These are phyloP conservation scores for Davidsoniella neocaledoniae DNA, from an alignment of 2,329 filamentous ascomycete species.

Conservation along the genomic window DNA sequence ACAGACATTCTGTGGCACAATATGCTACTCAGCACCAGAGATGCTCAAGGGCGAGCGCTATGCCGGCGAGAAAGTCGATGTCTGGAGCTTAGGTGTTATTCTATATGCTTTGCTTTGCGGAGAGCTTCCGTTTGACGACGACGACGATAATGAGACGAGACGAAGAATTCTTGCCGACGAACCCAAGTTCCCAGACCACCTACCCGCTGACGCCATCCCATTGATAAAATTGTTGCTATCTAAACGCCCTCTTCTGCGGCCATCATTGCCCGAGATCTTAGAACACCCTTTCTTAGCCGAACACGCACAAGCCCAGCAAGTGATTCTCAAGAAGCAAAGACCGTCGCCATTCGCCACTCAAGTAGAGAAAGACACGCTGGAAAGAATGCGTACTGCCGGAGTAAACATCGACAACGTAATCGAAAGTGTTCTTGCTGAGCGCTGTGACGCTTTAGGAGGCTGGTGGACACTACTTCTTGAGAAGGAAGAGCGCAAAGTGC, in stretches of 20 bases:
- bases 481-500: slow-evolving; percentile 82
- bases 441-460: slow-evolving; percentile 77
- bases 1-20: slow-evolving; percentile 93
- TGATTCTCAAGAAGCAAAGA: slow-evolving; percentile 68
- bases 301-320: slow-evolving; percentile 73
- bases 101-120: slow-evolving; percentile 68
- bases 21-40: slow-evolving; percentile 94
- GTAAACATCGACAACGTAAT: slow-evolving; percentile 91
- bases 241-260: slow-evolving; percentile 72
- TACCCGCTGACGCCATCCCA: slow-evolving; percentile 61
- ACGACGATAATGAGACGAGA: slow-evolving; percentile 79
- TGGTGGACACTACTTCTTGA: slow-evolving; percentile 95
- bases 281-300: slow-evolving; percentile 77
- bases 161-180: slow-evolving; percentile 71
- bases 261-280: slow-evolving; percentile 69
- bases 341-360: slow-evolving; percentile 69
- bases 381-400: slow-evolving; percentile 83
- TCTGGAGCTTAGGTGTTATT: slow-evolving; percentile 82
- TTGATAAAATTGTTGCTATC: slow-evolving; percentile 70
- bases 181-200: slow-evolving; percentile 64
- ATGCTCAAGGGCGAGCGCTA: slow-evolving; percentile 99
- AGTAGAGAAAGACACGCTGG: slow-evolving; percentile 77
- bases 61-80: slow-evolving; percentile 91
- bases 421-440: slow-evolving; percentile 77
- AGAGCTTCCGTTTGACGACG: slow-evolving; percentile 88